A percentile compares a stretch with the other conserved stretches of the same genome.
Evolutionary conservation across 2,329 filamentous ascomycete species (phyloP).

Genomic region (Didymella keratinophila): DNA sequence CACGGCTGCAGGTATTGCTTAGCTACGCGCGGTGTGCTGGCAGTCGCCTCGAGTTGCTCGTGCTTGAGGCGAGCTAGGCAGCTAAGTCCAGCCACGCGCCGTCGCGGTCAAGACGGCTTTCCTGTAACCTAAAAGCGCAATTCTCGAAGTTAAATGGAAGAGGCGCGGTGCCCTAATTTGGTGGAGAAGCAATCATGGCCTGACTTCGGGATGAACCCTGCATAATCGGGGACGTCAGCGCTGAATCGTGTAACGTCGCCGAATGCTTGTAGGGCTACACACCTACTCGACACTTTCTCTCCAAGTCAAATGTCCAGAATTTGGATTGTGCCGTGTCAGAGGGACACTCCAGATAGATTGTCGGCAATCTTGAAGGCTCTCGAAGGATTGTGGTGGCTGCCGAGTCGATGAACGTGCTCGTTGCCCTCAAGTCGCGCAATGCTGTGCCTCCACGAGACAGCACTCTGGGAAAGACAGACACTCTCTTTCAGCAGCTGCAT

Average conservation of each 20-base stretch:
- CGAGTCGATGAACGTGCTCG: too few species aligned
- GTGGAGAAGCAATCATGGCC: constrained; percentile 1
- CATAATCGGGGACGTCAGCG: constrained; percentile 13
- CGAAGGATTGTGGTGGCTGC: not conserved
- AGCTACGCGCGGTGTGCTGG: constrained; percentile 2
- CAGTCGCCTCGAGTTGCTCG: constrained; percentile 3
- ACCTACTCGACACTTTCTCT: not conserved
- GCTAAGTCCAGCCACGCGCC: not conserved
- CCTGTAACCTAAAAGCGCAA: not conserved
- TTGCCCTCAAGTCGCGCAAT: too few species aligned
- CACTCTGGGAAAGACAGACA: too few species aligned
- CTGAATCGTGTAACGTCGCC: constrained; percentile 17
- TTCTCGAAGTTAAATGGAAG: not conserved
- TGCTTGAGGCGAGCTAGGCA: too few species aligned
- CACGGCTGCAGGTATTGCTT: constrained; percentile 2
- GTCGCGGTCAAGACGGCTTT: not conserved
- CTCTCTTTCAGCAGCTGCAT: too few species aligned
- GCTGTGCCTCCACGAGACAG: too few species aligned
- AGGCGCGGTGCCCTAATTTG: not conserved
- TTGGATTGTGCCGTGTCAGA: not conserved
- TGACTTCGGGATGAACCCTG: constrained; percentile 2
- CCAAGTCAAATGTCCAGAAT: not conserved
- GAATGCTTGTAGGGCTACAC: constrained; percentile 8
- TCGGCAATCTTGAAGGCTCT: not conserved
- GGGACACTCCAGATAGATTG: not conserved